Percentiles rank a stretch among this genome's conserved stretches.
These are phyloP conservation scores for Microcera coccophila DNA, from an alignment of 2,329 filamentous ascomycete species.

Conservation along the genomic window DNA sequence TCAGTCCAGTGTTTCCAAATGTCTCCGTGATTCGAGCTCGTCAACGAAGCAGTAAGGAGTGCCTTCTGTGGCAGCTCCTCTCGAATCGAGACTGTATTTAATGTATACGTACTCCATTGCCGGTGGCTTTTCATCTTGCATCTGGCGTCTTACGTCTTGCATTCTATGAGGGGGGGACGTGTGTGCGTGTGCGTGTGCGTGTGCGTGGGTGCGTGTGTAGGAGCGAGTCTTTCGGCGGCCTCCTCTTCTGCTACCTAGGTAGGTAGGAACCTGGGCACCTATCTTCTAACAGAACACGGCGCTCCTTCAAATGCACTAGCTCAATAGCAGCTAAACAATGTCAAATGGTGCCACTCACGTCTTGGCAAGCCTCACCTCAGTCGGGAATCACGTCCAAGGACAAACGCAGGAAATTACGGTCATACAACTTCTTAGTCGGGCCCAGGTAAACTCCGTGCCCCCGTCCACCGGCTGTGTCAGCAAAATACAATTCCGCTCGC, in stretches of 20 bases:
- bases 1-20: background rate
- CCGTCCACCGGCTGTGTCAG: conserved; percentile 24
- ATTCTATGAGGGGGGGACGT: too few relatives aligned
- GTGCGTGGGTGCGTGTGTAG: too few relatives aligned
- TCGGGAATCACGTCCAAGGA: too few relatives aligned
- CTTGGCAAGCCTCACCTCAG: background rate
- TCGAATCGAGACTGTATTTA: too few relatives aligned
- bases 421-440: conserved; percentile 24
- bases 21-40: background rate
- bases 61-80: too few relatives aligned
- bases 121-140: background rate
- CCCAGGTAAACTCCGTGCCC: conserved; percentile 24
- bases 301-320: background rate
- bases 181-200: too few relatives aligned
- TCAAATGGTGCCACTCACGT: background rate
- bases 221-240: background rate
- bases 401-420: conserved; percentile 21
- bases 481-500: too few relatives aligned
- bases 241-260: background rate
- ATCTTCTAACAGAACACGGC: background rate
- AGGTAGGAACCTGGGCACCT: too few relatives aligned
- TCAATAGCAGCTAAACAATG: background rate
- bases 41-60: background rate
- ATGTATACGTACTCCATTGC: background rate
- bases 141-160: background rate